Base-by-base conservation (phyloP, 176 grass and related monocot species). In the Aegilops sharonensis region DNA sequence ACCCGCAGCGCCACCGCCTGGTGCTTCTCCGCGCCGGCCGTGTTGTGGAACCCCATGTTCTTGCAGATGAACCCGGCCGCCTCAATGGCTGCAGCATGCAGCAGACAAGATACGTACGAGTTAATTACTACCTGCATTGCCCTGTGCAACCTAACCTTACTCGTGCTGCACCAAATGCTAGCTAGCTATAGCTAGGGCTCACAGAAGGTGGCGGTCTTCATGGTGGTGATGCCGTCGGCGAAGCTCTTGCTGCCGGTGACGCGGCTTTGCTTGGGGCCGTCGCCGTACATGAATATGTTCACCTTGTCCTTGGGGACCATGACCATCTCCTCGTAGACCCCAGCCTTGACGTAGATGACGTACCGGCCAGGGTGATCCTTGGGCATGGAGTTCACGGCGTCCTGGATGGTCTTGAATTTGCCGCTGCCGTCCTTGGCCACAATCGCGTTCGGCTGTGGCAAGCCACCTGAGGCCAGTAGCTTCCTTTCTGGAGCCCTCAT, bases 21-120 rank as follows among this genome's bases (percentile, higher is more conserved):
- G 86, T 97, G 94, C 59, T 39, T 21, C 77, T 83, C 90, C 3
- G 94, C 85, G 27, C 94, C 94, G 9, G 94, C 94, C 23, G 94
- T 97, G 92, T 97, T 97, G 87, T 91, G 88, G 88, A 97, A 97
- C 3, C 94, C 94, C 94, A 97, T 97, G 83, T 89, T 86, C 94
- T 97, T 97, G 83, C 91, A 93, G 81, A 97, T 89, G 88, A 94
- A 94, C 6, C 89, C 88, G 11, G 78, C 4, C 21, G 83, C 92
- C 83, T 92, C 85, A 3, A 92, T 8, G 14, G 92, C 93, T 95
- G 60, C 68, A 36, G 18, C 27, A 54, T 72, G 68, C 36, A 72
- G 11, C 57, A 42, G 40, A 81, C 7, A 87, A 7, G 15, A 54
- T 18, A 54, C 50, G 50, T 54, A 50, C 47, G 6, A 2, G 17